These are phyloP conservation scores for Simplicillium sp. DNA, from an alignment of 2,329 filamentous ascomycete species.

Conservation along the genomic window DNA sequence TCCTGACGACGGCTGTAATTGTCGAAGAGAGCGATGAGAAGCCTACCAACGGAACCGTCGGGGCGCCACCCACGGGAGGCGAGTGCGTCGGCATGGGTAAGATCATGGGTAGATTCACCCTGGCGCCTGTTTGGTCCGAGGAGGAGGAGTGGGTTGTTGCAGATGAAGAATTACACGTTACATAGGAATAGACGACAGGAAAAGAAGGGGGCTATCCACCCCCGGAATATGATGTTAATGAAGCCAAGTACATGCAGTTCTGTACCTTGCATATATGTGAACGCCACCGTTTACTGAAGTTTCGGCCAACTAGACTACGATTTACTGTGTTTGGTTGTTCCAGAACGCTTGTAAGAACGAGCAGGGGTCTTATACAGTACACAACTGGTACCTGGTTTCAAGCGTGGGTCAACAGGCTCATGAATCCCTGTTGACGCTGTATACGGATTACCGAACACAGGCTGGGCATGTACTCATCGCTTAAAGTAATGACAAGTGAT, in stretches of 20 bases:
- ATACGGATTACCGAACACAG: too few relatives aligned
- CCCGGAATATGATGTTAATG: not conserved
- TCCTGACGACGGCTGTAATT: slow-evolving; percentile 49
- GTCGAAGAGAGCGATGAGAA: slow-evolving; percentile 49
- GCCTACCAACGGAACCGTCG: slow-evolving; percentile 26
- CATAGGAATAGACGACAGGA: not conserved
- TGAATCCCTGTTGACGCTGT: too few relatives aligned
- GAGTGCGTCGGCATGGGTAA: slow-evolving; percentile 52
- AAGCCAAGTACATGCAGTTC: not conserved
- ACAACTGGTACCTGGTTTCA: too few relatives aligned
- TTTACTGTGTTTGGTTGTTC: too few relatives aligned
- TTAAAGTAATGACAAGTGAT: too few relatives aligned
- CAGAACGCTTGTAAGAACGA: too few relatives aligned
- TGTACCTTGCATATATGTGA: too few relatives aligned
- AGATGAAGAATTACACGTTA: slow-evolving; percentile 19
- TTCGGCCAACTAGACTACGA: too few relatives aligned
- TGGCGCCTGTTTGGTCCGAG: slow-evolving; percentile 49
- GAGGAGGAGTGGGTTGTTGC: slow-evolving; percentile 45
- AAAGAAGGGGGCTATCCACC: not conserved
- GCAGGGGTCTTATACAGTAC: too few relatives aligned
- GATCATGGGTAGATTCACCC: slow-evolving; percentile 52
- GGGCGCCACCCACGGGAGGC: slow-evolving; percentile 22
- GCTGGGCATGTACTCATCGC: too few relatives aligned
- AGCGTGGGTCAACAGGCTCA: too few relatives aligned
- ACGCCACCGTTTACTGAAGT: too few relatives aligned